phyloP scores from a whole-genome alignment of 2,329 filamentous ascomycete species.

The Claviceps cyperi region DNA sequence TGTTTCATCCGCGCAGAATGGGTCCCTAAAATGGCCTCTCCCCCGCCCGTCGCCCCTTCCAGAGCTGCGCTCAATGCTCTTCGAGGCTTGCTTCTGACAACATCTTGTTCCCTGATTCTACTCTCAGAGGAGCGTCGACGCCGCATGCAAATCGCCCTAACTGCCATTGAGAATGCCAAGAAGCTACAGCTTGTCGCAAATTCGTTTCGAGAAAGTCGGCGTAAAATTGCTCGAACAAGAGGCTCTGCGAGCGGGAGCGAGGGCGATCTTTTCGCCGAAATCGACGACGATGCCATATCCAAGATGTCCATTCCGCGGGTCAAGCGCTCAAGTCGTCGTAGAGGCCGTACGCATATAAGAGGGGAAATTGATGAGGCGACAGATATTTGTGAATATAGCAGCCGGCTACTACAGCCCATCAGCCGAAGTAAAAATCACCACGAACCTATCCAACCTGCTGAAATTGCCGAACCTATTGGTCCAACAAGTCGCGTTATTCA shows the following conservation, averaged over 20 bases:
- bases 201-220: slow-evolving; percentile 19
- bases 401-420: neutral
- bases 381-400: slow-evolving; percentile 2
- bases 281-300: slow-evolving; percentile 14
- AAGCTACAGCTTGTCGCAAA: slow-evolving; percentile 23
- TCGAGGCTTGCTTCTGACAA: slow-evolving; percentile 40
- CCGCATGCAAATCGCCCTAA: slow-evolving; percentile 34
- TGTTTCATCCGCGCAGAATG: slow-evolving; percentile 8
- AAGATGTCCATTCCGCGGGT: slow-evolving; percentile 7
- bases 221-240: slow-evolving; percentile 15
- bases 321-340: slow-evolving; percentile 16
- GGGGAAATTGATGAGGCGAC: neutral
- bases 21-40: slow-evolving; percentile 27
- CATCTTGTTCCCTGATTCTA: slow-evolving; percentile 40
- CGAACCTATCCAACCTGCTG: neutral
- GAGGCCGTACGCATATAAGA: slow-evolving; percentile 8
- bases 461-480: too few species aligned
- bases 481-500: neutral
- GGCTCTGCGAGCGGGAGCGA: slow-evolving; percentile 8
- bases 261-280: slow-evolving; percentile 8
- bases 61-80: slow-evolving; percentile 41
- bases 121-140: slow-evolving; percentile 43
- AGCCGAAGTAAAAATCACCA: neutral
- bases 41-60: slow-evolving; percentile 36
- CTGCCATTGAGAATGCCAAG: slow-evolving; percentile 37